Evolutionary conservation across 1,284 basidiomycete species (phyloP).

Genomic region (Porogramme epimiltina): DNA sequence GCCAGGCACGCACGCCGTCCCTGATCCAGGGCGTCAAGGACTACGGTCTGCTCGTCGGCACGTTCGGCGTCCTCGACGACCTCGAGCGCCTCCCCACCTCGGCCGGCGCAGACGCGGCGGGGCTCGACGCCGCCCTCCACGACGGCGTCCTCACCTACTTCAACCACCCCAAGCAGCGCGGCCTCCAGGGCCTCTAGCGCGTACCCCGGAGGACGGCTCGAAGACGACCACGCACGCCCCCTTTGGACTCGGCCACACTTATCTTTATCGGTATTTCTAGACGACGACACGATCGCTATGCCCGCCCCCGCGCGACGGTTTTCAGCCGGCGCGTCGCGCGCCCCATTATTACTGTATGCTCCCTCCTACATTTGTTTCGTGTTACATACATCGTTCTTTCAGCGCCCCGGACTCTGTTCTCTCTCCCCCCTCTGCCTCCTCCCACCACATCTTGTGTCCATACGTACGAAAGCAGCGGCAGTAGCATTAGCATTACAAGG

Average conservation of each 20-base stretch:
- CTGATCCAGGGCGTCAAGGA: conserved; percentile 86
- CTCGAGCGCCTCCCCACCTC: conserved; percentile 43
- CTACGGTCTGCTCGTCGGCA: conserved; percentile 84
- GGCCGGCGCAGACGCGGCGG: conserved; percentile 46
- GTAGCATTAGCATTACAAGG: neutral
- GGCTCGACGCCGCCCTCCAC: conserved; percentile 66
- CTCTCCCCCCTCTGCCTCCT: neutral
- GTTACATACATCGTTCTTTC: too few relatives aligned
- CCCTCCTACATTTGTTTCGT: too few relatives aligned
- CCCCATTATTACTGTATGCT: too few relatives aligned
- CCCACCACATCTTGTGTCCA: neutral
- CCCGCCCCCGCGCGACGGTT: too few relatives aligned
- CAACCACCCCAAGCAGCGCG: conserved; percentile 49
- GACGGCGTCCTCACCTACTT: conserved; percentile 66
- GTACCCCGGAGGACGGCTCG: too few relatives aligned
- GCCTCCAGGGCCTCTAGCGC: conserved; percentile 12
- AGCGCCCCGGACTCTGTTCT: too few relatives aligned
- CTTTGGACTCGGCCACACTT: too few relatives aligned
- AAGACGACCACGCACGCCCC: too few relatives aligned
- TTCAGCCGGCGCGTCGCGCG: too few relatives aligned
- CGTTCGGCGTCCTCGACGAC: conserved; percentile 64
- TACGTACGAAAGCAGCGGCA: neutral
- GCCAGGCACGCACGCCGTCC: conserved; percentile 75
- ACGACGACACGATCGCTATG: neutral
- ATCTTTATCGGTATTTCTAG: conserved; percentile 25